Percentiles rank a stretch among this genome's conserved stretches.
phyloP scores from a whole-genome alignment of 768 basidiomycete species.

The Hortiboletus flavorubellus region DNA sequence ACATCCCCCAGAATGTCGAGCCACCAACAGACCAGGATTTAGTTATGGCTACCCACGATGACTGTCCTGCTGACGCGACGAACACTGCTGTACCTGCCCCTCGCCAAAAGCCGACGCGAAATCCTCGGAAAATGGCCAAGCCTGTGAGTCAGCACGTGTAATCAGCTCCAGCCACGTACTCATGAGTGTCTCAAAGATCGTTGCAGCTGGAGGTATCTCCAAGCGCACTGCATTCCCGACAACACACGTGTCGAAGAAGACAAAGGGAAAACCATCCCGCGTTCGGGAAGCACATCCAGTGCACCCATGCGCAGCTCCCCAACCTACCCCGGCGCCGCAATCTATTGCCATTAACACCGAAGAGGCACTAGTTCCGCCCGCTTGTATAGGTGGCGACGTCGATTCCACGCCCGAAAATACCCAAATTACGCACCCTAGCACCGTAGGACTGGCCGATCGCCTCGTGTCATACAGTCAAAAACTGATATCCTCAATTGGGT shows the following conservation, averaged over 20 bases:
- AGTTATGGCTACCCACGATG: background rate
- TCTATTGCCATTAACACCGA: conserved; percentile 12
- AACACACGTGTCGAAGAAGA: conserved; percentile 22
- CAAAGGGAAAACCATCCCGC: conserved; percentile 13
- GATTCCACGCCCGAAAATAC: conserved; percentile 24
- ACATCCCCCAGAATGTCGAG: background rate
- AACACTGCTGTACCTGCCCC: background rate
- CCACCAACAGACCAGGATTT: background rate
- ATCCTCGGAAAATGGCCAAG: conserved; percentile 25
- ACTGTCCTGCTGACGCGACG: background rate
- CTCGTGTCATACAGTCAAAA: conserved; percentile 50
- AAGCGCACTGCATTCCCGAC: conserved; percentile 12
- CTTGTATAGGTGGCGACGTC: conserved; percentile 26
- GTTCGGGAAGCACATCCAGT: conserved; percentile 10
- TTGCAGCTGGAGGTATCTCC: conserved; percentile 15
- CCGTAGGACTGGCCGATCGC: conserved; percentile 42
- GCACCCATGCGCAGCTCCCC: conserved; percentile 8
- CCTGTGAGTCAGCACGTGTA: conserved; percentile 23
- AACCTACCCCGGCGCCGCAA: conserved; percentile 10
- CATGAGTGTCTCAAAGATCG: conserved; percentile 18
- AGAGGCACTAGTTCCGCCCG: conserved; percentile 17
- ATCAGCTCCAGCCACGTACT: conserved; percentile 13
- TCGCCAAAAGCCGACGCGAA: conserved; percentile 18
- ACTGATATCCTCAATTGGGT: conserved; percentile 43
- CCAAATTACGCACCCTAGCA: conserved; percentile 11